phyloP scores from a whole-genome alignment of 345 rosid genomes.

The Leavenworthia alabamica region DNA sequence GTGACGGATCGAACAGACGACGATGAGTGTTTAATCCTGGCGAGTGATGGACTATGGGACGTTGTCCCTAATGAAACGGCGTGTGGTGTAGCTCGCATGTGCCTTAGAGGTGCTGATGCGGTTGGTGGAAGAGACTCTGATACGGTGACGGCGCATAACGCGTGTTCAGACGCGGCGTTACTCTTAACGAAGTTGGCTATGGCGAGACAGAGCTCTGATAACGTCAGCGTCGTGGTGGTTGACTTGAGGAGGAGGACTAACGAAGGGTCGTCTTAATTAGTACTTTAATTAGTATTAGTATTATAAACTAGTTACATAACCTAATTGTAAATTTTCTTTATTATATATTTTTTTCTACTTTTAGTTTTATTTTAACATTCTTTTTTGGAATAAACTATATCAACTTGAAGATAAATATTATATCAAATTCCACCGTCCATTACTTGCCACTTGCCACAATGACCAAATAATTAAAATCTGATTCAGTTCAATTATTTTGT shows the following conservation, averaged over 20 bases:
- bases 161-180: constrained; percentile 70
- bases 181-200: constrained; percentile 68
- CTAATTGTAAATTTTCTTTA: constrained; percentile 22
- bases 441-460: constrained; percentile 22
- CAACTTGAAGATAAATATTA: constrained; percentile 21
- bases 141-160: constrained; percentile 40
- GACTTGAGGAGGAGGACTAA: constrained; percentile 45
- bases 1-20: constrained; percentile 52
- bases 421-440: neutral
- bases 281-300: neutral
- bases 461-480: neutral
- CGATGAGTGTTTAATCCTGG: constrained; percentile 78
- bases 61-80: constrained; percentile 82
- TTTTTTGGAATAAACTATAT: neutral
- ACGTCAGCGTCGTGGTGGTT: constrained; percentile 88
- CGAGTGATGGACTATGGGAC: constrained; percentile 91
- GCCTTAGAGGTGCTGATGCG: constrained; percentile 33
- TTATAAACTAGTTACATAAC: constrained; percentile 24
- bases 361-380: neutral
- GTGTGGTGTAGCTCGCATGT: constrained; percentile 71
- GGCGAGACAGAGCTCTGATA: constrained; percentile 75
- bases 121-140: neutral
- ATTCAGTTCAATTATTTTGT: constrained; percentile 11
- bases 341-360: neutral
- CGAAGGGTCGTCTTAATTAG: neutral